Evolutionary conservation across 306 rosid species (phyloP).

Genomic region (Trifolium fragiferum): DNA sequence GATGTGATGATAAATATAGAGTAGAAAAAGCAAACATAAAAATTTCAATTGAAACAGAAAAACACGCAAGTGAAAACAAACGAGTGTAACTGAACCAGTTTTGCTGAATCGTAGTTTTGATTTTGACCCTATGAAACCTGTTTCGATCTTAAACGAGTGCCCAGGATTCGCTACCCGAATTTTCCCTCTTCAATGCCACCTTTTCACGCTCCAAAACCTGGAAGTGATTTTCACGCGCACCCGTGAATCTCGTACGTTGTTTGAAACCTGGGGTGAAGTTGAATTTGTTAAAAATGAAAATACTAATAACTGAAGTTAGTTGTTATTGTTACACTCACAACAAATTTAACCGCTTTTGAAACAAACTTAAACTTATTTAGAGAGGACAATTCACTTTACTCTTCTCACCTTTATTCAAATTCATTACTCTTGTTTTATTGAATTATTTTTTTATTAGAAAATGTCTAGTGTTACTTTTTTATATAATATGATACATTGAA

Average conservation of each 20-base stretch:
- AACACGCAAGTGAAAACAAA: conserved; percentile 18
- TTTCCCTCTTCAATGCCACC: conserved; percentile 31
- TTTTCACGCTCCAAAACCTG: not conserved
- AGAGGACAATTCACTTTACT: not conserved
- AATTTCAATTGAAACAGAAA: not conserved
- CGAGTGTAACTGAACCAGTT: conserved; percentile 40
- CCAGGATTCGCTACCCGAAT: conserved; percentile 39
- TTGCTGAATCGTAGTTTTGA: conserved; percentile 43
- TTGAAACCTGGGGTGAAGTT: conserved; percentile 38
- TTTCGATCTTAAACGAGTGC: conserved; percentile 39
- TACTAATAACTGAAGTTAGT: conserved; percentile 30
- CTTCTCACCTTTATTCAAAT: not conserved
- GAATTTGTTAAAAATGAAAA: conserved; percentile 8
- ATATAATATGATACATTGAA: too few species aligned
- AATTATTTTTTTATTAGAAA: too few species aligned
- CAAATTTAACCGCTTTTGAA: conserved; percentile 48
- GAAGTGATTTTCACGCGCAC: conserved; percentile 21
- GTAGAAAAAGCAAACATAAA: not conserved
- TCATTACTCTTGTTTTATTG: too few species aligned
- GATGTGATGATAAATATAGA: not conserved
- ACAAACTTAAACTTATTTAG: conserved; percentile 39
- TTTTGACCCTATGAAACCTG: conserved; percentile 44
- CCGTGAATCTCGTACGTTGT: conserved; percentile 42
- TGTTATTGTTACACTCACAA: conserved; percentile 37
- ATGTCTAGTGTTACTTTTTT: too few species aligned